Percentiles rank a stretch among this genome's conserved stretches.
Conservation (phyloP, 2,329 filamentous ascomycete genomes). For the Penicillium fuscoglaucum region DNA sequence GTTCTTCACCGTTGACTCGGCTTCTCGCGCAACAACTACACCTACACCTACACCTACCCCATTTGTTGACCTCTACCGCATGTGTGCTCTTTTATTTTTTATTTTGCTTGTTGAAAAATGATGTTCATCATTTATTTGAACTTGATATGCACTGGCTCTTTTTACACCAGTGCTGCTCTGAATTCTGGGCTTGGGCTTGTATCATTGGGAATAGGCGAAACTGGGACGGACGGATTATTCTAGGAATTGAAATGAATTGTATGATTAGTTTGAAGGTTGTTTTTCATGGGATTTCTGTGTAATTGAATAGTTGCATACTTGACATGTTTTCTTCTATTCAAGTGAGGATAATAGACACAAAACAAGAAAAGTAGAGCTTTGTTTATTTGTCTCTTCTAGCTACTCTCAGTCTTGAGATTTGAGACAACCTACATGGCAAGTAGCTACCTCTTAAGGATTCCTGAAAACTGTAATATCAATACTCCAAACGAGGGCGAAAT, state of each 20-base stretch:
- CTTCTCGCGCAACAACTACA: constrained; percentile 16
- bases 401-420: not conserved
- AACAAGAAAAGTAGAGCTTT: not conserved
- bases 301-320: not conserved
- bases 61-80: constrained; percentile 7
- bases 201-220: constrained; percentile 25
- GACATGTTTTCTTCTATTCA: not conserved
- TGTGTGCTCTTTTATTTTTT: constrained; percentile 20
- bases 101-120: constrained; percentile 11
- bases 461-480: not conserved
- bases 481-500: not conserved
- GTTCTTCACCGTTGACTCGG: constrained; percentile 16
- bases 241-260: constrained; percentile 35
- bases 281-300: not conserved
- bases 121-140: constrained; percentile 20
- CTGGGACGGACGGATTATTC: constrained; percentile 22
- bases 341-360: not conserved
- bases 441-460: not conserved
- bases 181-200: constrained; percentile 22
- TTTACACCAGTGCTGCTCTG: constrained; percentile 19
- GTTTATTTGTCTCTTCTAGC: not conserved
- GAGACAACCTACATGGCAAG: not conserved
- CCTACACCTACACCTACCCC: not conserved
- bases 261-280: constrained; percentile 28
- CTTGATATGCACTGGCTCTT: constrained; percentile 25